These are phyloP conservation scores for Elaeagnus macrophylla DNA, from an alignment of 306 rosid species.

Conservation along the genomic window DNA sequence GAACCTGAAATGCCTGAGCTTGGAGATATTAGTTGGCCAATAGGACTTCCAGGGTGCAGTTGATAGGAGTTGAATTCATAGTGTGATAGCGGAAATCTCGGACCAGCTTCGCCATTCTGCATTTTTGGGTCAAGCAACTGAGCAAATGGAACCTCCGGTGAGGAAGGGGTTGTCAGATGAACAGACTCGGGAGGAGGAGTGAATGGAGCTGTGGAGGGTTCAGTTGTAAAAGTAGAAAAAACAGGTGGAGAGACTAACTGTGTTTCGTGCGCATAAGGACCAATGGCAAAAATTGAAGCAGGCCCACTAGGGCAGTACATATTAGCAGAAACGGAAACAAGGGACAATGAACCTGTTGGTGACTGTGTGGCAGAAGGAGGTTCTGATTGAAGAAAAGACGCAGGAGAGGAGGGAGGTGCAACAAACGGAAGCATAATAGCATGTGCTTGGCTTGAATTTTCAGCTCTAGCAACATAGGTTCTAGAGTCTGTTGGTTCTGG, in stretches of 20 bases:
- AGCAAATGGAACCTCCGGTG: slow-evolving; percentile 98
- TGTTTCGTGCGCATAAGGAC: slow-evolving; percentile 88
- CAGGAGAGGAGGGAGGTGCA: slow-evolving; percentile 97
- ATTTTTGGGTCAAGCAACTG: slow-evolving; percentile 57
- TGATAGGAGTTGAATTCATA: slow-evolving; percentile 82
- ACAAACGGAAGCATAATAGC: slow-evolving; percentile 53
- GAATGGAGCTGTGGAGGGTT: slow-evolving; percentile 92
- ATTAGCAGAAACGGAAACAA: slow-evolving; percentile 56
- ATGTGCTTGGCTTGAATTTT: slow-evolving; percentile 37
- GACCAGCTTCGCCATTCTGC: slow-evolving; percentile 41
- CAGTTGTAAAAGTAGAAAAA: slow-evolving; percentile 76
- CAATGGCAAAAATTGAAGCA: slow-evolving; percentile 80
- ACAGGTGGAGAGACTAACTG: slow-evolving; percentile 90
- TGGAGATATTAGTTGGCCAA: slow-evolving; percentile 84
- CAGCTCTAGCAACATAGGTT: slow-evolving; percentile 27
- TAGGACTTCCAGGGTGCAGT: slow-evolving; percentile 88
- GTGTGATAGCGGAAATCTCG: slow-evolving; percentile 55
- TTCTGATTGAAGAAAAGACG: slow-evolving; percentile 85
- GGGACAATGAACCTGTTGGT: slow-evolving; percentile 44
- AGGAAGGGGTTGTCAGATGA: slow-evolving; percentile 89
- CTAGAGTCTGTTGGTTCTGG: slow-evolving; percentile 45
- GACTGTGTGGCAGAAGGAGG: slow-evolving; percentile 83
- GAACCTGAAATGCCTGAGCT: slow-evolving; percentile 80
- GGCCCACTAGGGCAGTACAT: slow-evolving; percentile 93
- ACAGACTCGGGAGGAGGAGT: slow-evolving; percentile 90